Conservation (phyloP, 345 rosid species). For the Toxicodendron radicans region DNA sequence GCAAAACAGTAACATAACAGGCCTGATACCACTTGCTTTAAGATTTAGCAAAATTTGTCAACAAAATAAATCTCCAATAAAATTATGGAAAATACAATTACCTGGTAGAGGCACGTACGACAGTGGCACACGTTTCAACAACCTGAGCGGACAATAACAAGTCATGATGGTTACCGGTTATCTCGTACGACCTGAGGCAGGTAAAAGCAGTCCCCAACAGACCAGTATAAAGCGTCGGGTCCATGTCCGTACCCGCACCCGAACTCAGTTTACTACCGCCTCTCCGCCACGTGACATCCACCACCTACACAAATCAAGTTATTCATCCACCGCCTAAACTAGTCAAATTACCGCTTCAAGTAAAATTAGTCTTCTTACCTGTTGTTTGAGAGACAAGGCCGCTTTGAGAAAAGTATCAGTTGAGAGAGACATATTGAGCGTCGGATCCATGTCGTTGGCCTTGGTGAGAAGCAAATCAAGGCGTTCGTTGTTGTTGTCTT, state of each 20-base stretch:
- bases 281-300: constrained; percentile 61
- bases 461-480: constrained; percentile 30
- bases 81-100: constrained; percentile 13
- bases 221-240: constrained; percentile 77
- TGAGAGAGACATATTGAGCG: constrained; percentile 34
- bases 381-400: constrained; percentile 70
- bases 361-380: constrained; percentile 31
- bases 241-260: constrained; percentile 27
- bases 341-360: background rate
- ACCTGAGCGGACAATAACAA: constrained; percentile 58
- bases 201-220: constrained; percentile 75
- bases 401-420: constrained; percentile 52
- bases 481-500: constrained; percentile 29
- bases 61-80: too few relatives aligned
- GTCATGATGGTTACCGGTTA: constrained; percentile 56
- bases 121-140: constrained; percentile 56
- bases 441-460: constrained; percentile 31
- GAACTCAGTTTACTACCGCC: constrained; percentile 14
- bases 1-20: too few relatives aligned
- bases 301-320: constrained; percentile 40
- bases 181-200: constrained; percentile 77
- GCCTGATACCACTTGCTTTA: too few relatives aligned
- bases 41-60: too few relatives aligned
- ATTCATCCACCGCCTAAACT: background rate
- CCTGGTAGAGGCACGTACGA: constrained; percentile 58